These are phyloP conservation scores for Tylopilus vinaceipallidus DNA, from an alignment of 768 basidiomycete species.

Conservation along the genomic window DNA sequence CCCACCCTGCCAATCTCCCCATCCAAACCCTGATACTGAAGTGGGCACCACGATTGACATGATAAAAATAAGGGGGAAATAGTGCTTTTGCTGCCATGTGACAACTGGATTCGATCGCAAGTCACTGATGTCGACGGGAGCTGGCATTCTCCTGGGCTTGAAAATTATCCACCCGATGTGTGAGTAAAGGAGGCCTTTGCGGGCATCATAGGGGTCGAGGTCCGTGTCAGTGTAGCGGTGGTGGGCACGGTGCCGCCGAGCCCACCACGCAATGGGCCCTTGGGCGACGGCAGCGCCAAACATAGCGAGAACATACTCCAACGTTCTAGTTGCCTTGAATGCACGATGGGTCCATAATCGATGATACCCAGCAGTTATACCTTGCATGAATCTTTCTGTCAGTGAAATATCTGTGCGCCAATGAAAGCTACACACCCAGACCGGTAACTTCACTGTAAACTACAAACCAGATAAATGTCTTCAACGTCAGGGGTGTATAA, in stretches of 20 bases:
- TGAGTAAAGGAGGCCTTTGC: slow-evolving; percentile 78
- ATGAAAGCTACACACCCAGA: slow-evolving; percentile 49
- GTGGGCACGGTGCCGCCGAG: slow-evolving; percentile 90
- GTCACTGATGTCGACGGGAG: slow-evolving; percentile 83
- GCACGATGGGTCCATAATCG: slow-evolving; percentile 91
- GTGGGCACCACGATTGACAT: slow-evolving; percentile 74
- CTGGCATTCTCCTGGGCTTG: slow-evolving; percentile 82
- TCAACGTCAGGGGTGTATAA: slow-evolving; percentile 1
- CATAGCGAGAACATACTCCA: slow-evolving; percentile 80
- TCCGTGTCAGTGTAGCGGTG: slow-evolving; percentile 95
- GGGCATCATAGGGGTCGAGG: slow-evolving; percentile 89
- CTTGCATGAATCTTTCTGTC: slow-evolving; percentile 26
- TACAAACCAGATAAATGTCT: slow-evolving; percentile 3
- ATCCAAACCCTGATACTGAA: slow-evolving; percentile 15
- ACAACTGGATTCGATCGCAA: slow-evolving; percentile 73
- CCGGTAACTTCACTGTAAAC: slow-evolving; percentile 66
- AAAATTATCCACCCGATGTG: slow-evolving; percentile 90
- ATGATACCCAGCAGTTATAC: slow-evolving; percentile 90
- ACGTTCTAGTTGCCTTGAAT: slow-evolving; percentile 82
- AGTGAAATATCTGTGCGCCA: neutral
- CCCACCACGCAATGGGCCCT: slow-evolving; percentile 98
- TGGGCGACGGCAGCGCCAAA: slow-evolving; percentile 88
- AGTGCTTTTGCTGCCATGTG: slow-evolving; percentile 81
- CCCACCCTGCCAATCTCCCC: slow-evolving; percentile 26
- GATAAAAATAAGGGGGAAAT: slow-evolving; percentile 59